Base-by-base conservation (phyloP, 1,284 basidiomycete genomes). In the Ganoderma leucocontextum region DNA sequence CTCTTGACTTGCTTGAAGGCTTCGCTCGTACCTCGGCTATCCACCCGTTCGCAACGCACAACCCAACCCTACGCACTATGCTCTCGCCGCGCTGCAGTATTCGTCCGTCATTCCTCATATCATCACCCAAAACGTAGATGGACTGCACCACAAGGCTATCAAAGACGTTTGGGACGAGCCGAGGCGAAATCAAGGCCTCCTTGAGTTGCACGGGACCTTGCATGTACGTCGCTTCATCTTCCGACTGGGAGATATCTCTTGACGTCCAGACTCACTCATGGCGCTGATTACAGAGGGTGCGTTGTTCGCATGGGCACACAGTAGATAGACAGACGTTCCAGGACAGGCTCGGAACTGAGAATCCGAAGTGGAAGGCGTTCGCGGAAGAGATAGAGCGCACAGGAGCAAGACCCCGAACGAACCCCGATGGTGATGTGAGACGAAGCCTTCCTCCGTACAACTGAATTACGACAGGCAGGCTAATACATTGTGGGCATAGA, bases 61-160 rank as follows among this genome's bases (percentile, higher is more conserved):
- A 60, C 94, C 95, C 1, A 98, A 97, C 73, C 91, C 94, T 5
- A 95, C 92, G 0, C 96, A 98, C 78, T 94, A 89, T 75, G 91
- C 93, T 19, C 82, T 98, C 35, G 92, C 94, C 2, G 93, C 95
- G 1, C 83, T 97, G 38, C 92, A 95, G 75, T 84, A 94, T 69
- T 81, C 91, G 8, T 86, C 85, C 8, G 79, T 90, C 63, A 84
- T 93, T 22, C 81, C 86, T 8, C 82, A 83, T n/a, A 80, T 96
- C 35, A 90, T 98, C 66, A 98, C 96, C 0, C 95, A 97, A 79
- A 97, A 97, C 75, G 95, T 98, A 8, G 96, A 98, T 76, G 95
- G 95, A 9, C 86, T 97, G 15, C 95, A 97, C 76, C 89, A 90
- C 62, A 95, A 95, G 81, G 92, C 90, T 36, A 78, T 90, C 57